Conservation (phyloP, 2,329 filamentous ascomycete genomes). For the Reticulascus tulasneorum region DNA sequence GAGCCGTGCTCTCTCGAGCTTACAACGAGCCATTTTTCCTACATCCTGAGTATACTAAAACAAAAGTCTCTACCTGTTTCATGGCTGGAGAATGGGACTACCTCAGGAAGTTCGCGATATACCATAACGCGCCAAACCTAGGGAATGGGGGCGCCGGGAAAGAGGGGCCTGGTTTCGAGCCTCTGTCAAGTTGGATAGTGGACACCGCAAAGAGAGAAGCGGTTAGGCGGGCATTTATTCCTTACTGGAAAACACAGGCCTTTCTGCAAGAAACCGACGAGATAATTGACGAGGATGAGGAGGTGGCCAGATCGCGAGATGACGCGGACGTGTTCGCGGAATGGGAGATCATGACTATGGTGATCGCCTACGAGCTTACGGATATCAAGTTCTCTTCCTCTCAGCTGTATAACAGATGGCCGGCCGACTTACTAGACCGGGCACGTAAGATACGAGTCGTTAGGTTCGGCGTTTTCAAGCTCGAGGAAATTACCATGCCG, state of each 20-base stretch:
- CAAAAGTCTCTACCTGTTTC: too few species aligned
- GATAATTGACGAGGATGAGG: not conserved
- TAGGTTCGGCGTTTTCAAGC: constrained; percentile 3
- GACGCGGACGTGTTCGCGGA: not conserved
- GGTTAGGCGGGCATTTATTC: not conserved
- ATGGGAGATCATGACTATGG: constrained; percentile 3
- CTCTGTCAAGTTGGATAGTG: constrained; percentile 3
- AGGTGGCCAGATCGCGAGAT: not conserved
- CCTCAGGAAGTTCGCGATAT: too few species aligned
- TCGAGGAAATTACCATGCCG: constrained; percentile 5
- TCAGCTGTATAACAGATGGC: not conserved
- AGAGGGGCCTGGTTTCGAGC: constrained; percentile 13
- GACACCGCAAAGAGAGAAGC: not conserved
- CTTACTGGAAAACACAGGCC: constrained; percentile 3
- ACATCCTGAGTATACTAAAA: too few species aligned
- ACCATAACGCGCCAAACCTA: too few species aligned
- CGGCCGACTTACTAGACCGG: not conserved
- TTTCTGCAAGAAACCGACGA: not conserved
- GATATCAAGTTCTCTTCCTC: not conserved
- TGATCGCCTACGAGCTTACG: constrained; percentile 3
- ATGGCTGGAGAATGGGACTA: constrained; percentile 17
- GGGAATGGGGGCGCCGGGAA: constrained; percentile 20
- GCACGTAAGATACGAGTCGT: constrained; percentile 2
- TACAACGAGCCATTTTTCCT: constrained; percentile 4
- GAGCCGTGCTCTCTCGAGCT: constrained; percentile 1